phyloP scores from a whole-genome alignment of 495 filamentous ascomycete genomes.

The Hypoxylon crocopeplum region DNA sequence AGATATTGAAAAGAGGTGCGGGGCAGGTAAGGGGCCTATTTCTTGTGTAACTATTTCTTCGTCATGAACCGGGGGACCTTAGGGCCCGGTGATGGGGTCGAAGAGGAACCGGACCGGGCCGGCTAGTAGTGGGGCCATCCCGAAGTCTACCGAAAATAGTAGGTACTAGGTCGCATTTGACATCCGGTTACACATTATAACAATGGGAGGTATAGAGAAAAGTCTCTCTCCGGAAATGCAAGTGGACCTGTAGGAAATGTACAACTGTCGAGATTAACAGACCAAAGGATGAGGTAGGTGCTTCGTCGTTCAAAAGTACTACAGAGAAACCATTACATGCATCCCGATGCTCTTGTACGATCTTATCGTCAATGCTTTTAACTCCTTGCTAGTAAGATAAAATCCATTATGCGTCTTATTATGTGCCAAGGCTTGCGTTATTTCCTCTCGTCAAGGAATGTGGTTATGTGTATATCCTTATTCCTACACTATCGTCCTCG shows the following conservation, averaged over 20 bases:
- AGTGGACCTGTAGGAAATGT: neutral
- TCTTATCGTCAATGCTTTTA: constrained; percentile 21
- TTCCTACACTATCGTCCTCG: constrained; percentile 20
- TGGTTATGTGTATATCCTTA: constrained; percentile 8
- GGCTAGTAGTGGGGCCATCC: constrained; percentile 16
- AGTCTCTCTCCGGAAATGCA: neutral
- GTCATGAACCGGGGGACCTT: too few relatives aligned
- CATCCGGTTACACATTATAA: too few relatives aligned
- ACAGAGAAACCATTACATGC: constrained; percentile 11
- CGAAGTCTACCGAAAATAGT: too few relatives aligned
- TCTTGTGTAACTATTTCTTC: too few relatives aligned
- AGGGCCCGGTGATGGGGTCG: neutral
- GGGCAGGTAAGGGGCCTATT: too few relatives aligned
- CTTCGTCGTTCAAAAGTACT: constrained; percentile 4
- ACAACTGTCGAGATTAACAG: neutral
- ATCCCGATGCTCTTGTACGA: constrained; percentile 16
- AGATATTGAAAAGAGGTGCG: too few relatives aligned
- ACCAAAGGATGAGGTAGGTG: neutral
- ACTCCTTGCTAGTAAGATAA: constrained; percentile 29
- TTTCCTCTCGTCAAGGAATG: constrained; percentile 9
- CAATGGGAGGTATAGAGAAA: too few relatives aligned
- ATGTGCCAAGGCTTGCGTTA: neutral
- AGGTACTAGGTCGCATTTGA: too few relatives aligned
- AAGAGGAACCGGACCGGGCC: constrained; percentile 7
- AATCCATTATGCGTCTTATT: neutral